Percentiles rank a stretch among this genome's conserved stretches.
Evolutionary conservation across 192 early-diverging fungal species (phyloP).

Genomic region (Linnemannia exigua): DNA sequence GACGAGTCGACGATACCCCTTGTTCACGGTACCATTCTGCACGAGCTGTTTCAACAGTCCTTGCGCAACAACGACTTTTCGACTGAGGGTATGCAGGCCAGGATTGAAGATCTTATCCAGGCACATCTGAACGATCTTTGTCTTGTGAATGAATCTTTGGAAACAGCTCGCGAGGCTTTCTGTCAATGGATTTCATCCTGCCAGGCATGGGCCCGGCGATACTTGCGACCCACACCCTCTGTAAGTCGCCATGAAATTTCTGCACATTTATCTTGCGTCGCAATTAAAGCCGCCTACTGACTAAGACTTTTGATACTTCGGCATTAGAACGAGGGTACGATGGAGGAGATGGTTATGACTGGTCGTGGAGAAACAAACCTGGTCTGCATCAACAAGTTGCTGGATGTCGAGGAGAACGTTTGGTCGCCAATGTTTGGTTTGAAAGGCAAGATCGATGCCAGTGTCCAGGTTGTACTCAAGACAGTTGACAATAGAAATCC

Average conservation of each 20-base stretch:
- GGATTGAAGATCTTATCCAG: slow-evolving; percentile 66
- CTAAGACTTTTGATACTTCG: slow-evolving; percentile 4
- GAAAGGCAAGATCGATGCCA: slow-evolving; percentile 93
- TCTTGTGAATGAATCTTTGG: slow-evolving; percentile 75
- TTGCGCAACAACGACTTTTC: slow-evolving; percentile 74
- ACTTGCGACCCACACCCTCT: slow-evolving; percentile 31
- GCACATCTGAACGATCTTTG: slow-evolving; percentile 78
- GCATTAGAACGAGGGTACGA: slow-evolving; percentile 24
- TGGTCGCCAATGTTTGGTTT: slow-evolving; percentile 95
- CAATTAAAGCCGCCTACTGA: slow-evolving; percentile 20
- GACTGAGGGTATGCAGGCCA: slow-evolving; percentile 54
- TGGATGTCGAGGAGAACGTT: slow-evolving; percentile 93
- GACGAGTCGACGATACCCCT: slow-evolving; percentile 64
- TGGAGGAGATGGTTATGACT: background rate
- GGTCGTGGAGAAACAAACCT: background rate
- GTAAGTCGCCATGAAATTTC: slow-evolving; percentile 15
- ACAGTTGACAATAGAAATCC: slow-evolving; percentile 12
- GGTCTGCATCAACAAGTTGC: slow-evolving; percentile 73
- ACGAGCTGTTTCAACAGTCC: slow-evolving; percentile 83
- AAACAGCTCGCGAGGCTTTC: slow-evolving; percentile 61
- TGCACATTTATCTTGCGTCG: background rate
- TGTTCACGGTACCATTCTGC: slow-evolving; percentile 86
- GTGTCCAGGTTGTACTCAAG: slow-evolving; percentile 60
- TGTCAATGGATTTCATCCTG: slow-evolving; percentile 65
- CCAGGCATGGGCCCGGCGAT: slow-evolving; percentile 63